Evolutionary conservation across 306 rosid genomes (phyloP).

Genomic region (Alnus rubra): DNA sequence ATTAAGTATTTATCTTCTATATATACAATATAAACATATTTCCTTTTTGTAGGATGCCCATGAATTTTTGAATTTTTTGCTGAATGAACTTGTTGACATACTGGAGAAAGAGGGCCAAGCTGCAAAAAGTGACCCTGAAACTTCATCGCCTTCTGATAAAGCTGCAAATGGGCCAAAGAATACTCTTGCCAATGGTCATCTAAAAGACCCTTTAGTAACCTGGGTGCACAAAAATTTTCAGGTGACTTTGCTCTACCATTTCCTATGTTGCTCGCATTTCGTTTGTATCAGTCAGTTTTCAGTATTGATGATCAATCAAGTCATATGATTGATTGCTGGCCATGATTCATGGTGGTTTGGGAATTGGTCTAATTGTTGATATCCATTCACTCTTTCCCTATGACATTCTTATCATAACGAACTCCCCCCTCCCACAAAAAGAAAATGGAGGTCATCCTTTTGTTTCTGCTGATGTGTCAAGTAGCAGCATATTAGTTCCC

Average conservation of each 20-base stretch:
- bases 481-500: not conserved
- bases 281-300: too few relatives aligned
- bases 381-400: not conserved
- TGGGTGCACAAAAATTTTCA: constrained; percentile 99
- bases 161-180: constrained; percentile 71
- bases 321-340: constrained; percentile 12
- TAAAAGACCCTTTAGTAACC: constrained; percentile 86
- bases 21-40: not conserved
- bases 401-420: not conserved
- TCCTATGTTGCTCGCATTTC: not conserved
- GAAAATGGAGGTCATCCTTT: not conserved
- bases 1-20: not conserved
- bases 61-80: constrained; percentile 95
- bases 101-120: constrained; percentile 97
- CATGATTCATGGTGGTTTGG: not conserved
- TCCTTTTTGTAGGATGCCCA: constrained; percentile 83
- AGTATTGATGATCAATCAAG: too few relatives aligned
- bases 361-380: not conserved
- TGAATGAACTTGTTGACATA: constrained; percentile 96
- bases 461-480: not conserved
- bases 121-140: constrained; percentile 71
- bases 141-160: constrained; percentile 71
- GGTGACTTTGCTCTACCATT: constrained; percentile 57
- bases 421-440: not conserved
- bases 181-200: constrained; percentile 69